These are phyloP conservation scores for Nymphaea colorata DNA, from an alignment of 164 flowering plant genomes.

Conservation along the genomic window DNA sequence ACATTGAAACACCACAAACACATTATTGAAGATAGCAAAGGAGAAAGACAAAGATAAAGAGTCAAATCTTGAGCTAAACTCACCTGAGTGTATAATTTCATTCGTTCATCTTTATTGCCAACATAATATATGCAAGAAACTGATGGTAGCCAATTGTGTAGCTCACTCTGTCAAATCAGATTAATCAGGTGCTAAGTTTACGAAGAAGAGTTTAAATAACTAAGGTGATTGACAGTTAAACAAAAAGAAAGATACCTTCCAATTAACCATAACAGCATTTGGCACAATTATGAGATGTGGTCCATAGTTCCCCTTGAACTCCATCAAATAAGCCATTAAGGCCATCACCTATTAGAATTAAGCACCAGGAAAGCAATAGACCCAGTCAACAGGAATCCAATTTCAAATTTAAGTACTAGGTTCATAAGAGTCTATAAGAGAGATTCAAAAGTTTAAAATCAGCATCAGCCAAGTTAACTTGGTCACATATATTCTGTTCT, in stretches of 20 bases:
- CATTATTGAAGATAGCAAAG: no score
- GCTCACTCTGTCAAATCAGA: conserved; percentile 65
- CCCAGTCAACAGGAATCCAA: not conserved
- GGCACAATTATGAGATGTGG: conserved; percentile 99
- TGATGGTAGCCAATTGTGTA: conserved; percentile 88
- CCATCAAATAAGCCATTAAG: conserved; percentile 96
- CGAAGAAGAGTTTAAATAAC: not conserved
- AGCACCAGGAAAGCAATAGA: not conserved
- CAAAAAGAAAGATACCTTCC: conserved; percentile 59
- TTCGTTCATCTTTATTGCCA: conserved; percentile 83
- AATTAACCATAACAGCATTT: conserved; percentile 96
- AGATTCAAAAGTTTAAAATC: no score
- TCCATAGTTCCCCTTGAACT: conserved; percentile 97
- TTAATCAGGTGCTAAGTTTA: not conserved
- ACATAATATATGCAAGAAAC: conserved; percentile 93
- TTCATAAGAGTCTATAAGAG: no score
- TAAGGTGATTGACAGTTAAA: not conserved
- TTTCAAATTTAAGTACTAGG: not conserved
- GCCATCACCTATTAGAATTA: conserved; percentile 74
- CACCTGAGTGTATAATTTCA: conserved; percentile 94
- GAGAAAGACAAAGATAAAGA: no score
- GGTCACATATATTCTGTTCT: no score
- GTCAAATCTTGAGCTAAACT: conserved; percentile 5
- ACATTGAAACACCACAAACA: no score
- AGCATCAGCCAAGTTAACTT: no score